Evolutionary conservation across 2,329 filamentous ascomycete species (phyloP).

Genomic region (Exophiala xenobiotica): DNA sequence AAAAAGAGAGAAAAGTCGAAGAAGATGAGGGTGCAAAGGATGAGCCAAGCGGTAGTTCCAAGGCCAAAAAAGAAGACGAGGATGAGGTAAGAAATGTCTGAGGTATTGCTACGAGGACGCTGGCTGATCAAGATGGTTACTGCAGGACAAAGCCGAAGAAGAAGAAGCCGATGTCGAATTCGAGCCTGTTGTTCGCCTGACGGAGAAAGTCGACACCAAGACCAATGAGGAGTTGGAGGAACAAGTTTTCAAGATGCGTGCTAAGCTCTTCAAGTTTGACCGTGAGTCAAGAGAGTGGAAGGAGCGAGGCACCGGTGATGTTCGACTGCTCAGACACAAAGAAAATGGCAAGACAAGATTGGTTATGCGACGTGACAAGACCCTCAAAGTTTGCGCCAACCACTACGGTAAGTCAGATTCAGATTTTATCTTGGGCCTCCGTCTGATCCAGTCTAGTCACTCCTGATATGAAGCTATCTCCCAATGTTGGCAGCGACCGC

Average conservation of each 20-base stretch:
- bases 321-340: constrained; percentile 96
- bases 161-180: constrained; percentile 95
- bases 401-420: constrained; percentile 79
- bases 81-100: constrained; percentile 44
- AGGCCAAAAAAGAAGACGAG: constrained; percentile 67
- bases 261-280: constrained; percentile 99
- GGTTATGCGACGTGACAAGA: constrained; percentile 99
- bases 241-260: constrained; percentile 98
- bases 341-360: constrained; percentile 96
- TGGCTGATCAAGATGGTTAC: constrained; percentile 10
- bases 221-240: constrained; percentile 98
- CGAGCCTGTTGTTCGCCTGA: constrained; percentile 92
- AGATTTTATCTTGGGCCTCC: neutral
- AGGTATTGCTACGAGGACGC: constrained; percentile 23
- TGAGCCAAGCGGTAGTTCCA: constrained; percentile 85
- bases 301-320: constrained; percentile 96
- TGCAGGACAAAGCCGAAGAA: constrained; percentile 60
- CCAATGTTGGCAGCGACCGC: constrained; percentile 96
- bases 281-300: constrained; percentile 94
- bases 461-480: constrained; percentile 97
- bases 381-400: constrained; percentile 99
- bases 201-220: constrained; percentile 94
- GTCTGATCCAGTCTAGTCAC: constrained; percentile 61
- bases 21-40: constrained; percentile 78
- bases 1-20: constrained; percentile 89